A percentile compares a stretch with the other conserved stretches of the same genome.
phyloP scores from a whole-genome alignment of 2,329 filamentous ascomycete genomes.

The Penicillium frequentans region DNA sequence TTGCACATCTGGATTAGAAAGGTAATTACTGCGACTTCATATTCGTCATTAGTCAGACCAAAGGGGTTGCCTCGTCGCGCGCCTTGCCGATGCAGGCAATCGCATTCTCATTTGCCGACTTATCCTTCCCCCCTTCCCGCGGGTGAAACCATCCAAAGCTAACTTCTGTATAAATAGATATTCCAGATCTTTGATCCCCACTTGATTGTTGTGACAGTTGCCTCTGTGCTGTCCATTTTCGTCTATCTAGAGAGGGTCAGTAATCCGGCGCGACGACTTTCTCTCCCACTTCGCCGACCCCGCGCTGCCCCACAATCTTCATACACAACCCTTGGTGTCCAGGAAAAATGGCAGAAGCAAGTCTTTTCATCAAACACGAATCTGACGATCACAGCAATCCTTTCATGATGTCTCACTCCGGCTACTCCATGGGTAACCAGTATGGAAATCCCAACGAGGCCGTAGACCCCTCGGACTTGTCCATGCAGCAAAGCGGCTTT shows the following conservation, averaged over 20 bases:
- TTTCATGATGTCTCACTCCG: constrained; percentile 51
- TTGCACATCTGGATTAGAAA: background rate
- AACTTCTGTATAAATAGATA: constrained; percentile 8
- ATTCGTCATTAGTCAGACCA: background rate
- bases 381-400: constrained; percentile 60
- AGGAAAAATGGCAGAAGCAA: constrained; percentile 53
- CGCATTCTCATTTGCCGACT: constrained; percentile 16
- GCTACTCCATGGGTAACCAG: constrained; percentile 55
- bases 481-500: constrained; percentile 60
- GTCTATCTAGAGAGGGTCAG: constrained; percentile 19
- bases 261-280: constrained; percentile 11
- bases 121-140: background rate
- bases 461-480: constrained; percentile 84
- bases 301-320: constrained; percentile 9
- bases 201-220: constrained; percentile 10
- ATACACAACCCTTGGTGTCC: constrained; percentile 4
- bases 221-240: constrained; percentile 7
- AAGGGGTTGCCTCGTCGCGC: constrained; percentile 14
- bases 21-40: background rate
- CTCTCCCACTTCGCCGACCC: constrained; percentile 10
- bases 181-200: constrained; percentile 4
- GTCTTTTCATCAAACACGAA: constrained; percentile 68
- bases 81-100: constrained; percentile 7
- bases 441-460: constrained; percentile 57
- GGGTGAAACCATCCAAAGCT: constrained; percentile 4